Evolutionary conservation across 495 filamentous ascomycete species (phyloP).

Genomic region (Penicillium ochrochloron): DNA sequence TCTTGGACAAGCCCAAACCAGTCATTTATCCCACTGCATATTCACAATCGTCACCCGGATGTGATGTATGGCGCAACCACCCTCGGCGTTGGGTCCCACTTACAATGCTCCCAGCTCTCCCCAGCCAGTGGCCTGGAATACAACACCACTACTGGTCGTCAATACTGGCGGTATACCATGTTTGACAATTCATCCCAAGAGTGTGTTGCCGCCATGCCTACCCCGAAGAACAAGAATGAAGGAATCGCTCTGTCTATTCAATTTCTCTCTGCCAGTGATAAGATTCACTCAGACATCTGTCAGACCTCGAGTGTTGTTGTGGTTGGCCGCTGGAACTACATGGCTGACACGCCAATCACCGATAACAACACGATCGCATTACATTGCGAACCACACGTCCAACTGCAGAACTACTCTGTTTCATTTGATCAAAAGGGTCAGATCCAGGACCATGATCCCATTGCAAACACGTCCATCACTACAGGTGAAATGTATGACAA

Average conservation of each 20-base stretch:
- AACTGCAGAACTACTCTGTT: slow-evolving; percentile 35
- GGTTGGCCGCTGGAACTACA: slow-evolving; percentile 47
- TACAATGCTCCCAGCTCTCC: slow-evolving; percentile 36
- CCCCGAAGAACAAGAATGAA: slow-evolving; percentile 28
- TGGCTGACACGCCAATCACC: slow-evolving; percentile 30
- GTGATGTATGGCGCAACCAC: slow-evolving; percentile 39
- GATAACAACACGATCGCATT: slow-evolving; percentile 43
- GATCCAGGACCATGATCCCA: slow-evolving; percentile 25
- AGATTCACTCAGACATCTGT: slow-evolving; percentile 34
- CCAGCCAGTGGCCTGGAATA: slow-evolving; percentile 22
- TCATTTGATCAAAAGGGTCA: slow-evolving; percentile 43
- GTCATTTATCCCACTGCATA: slow-evolving; percentile 42
- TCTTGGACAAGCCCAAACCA: slow-evolving; percentile 44
- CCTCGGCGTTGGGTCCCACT: slow-evolving; percentile 37
- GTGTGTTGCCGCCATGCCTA: slow-evolving; percentile 38
- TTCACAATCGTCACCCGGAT: slow-evolving; percentile 30
- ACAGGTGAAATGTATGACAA: slow-evolving; percentile 44
- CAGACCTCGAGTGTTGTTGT: slow-evolving; percentile 44
- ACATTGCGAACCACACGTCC: slow-evolving; percentile 41
- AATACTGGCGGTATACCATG: slow-evolving; percentile 39
- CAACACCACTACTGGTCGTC: slow-evolving; percentile 17
- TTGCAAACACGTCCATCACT: slow-evolving; percentile 30
- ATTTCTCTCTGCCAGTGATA: slow-evolving; percentile 38
- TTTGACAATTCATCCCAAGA: slow-evolving; percentile 32
- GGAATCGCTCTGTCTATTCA: slow-evolving; percentile 43